Evolutionary conservation across 2,329 filamentous ascomycete species (phyloP).

Genomic region (Pseudopyricularia javanii): DNA sequence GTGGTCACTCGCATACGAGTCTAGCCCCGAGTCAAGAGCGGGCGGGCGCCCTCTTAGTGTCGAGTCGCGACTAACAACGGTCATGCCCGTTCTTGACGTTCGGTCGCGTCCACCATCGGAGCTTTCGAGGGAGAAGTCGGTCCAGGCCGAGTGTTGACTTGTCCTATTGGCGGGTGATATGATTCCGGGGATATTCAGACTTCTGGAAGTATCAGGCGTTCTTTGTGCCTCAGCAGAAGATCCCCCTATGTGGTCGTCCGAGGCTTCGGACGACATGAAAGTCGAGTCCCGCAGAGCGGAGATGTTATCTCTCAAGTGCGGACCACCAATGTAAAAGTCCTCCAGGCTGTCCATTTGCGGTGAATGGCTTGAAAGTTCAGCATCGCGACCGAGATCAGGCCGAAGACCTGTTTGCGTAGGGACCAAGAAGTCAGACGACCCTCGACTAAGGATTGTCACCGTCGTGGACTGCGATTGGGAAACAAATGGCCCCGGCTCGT

Average conservation of each 20-base stretch:
- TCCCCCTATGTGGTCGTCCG: conserved; percentile 14
- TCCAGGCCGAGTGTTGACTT: conserved; percentile 48
- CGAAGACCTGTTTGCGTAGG: background rate
- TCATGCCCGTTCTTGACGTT: conserved; percentile 3
- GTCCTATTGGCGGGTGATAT: conserved; percentile 29
- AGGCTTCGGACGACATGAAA: conserved; percentile 17
- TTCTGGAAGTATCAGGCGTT: conserved; percentile 26
- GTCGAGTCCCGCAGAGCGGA: conserved; percentile 19
- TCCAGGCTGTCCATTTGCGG: conserved; percentile 14
- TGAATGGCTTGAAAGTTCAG: conserved; percentile 2
- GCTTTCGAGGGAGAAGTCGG: conserved; percentile 45
- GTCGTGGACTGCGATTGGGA: conserved; percentile 29
- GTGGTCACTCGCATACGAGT: conserved; percentile 13
- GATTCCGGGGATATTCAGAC: conserved; percentile 33
- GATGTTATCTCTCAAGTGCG: conserved; percentile 19
- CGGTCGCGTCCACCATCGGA: conserved; percentile 24
- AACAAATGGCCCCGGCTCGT: conserved; percentile 26
- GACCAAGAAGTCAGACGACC: conserved; percentile 22
- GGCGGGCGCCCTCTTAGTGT: conserved; percentile 5
- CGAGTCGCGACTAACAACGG: conserved; percentile 2
- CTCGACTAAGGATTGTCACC: conserved; percentile 35
- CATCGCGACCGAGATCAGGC: background rate
- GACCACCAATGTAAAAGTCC: conserved; percentile 17
- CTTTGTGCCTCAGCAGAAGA: conserved; percentile 15
- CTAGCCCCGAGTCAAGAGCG: conserved; percentile 13